Evolutionary conservation across 371 early-diverging fungal species (phyloP).

Genomic region (Mucor piriformis): DNA sequence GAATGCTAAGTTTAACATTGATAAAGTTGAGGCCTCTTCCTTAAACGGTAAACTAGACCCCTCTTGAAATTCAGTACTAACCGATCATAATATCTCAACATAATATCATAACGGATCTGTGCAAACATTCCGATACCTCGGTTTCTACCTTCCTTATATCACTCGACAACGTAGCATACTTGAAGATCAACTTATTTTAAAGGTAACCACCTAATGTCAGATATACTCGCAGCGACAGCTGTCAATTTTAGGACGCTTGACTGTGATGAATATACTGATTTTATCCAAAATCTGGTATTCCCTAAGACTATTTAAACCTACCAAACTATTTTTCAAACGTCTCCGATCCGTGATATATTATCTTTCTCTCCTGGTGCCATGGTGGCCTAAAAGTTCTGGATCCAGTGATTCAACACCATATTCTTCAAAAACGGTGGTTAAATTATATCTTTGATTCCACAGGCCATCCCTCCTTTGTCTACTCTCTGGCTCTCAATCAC

Average conservation of each 20-base stretch:
- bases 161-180: background rate
- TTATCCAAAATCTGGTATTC: conserved; percentile 1
- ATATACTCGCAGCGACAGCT: background rate
- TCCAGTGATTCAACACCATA: background rate
- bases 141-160: background rate
- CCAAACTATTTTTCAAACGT: background rate
- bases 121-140: conserved; percentile 2
- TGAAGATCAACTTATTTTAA: background rate
- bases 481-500: background rate
- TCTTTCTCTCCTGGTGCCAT: background rate
- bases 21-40: conserved; percentile 12
- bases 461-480: background rate
- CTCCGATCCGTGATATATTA: background rate
- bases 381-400: background rate
- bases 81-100: background rate
- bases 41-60: background rate
- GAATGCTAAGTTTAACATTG: conserved; percentile 16
- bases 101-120: background rate
- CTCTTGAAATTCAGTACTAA: background rate
- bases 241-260: background rate
- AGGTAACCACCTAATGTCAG: background rate
- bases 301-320: background rate
- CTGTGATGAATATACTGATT: background rate
- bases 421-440: background rate
- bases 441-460: background rate